Conservation (phyloP, 2,329 filamentous ascomycete genomes). For the Colletotrichum sp. region DNA sequence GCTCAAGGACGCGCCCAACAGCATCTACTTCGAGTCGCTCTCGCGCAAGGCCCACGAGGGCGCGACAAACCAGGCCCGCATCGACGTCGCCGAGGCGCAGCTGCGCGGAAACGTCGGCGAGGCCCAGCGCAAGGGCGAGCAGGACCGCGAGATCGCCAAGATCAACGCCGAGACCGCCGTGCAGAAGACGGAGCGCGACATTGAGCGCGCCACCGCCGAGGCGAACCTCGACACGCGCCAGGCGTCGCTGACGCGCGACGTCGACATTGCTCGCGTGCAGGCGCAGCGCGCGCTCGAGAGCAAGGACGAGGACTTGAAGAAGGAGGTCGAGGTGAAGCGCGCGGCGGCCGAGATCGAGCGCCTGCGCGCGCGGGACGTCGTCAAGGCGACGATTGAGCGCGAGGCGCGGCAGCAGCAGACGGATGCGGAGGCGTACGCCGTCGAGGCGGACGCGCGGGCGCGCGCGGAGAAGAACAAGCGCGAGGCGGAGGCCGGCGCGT, state of each 20-base stretch:
- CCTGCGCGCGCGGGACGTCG: slow-evolving; percentile 77
- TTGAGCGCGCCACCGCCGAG: slow-evolving; percentile 80
- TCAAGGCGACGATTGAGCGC: slow-evolving; percentile 73
- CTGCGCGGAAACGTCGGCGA: slow-evolving; percentile 76
- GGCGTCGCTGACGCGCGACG: slow-evolving; percentile 73
- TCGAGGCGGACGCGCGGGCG: slow-evolving; percentile 65
- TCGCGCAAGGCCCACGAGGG: slow-evolving; percentile 86
- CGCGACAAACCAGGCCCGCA: slow-evolving; percentile 77
- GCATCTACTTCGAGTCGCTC: slow-evolving; percentile 83
- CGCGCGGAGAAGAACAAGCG: slow-evolving; percentile 58
- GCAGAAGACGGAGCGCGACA: slow-evolving; percentile 82
- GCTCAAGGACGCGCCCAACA: slow-evolving; percentile 80
- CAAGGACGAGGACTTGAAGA: slow-evolving; percentile 81
- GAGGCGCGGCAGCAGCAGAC: slow-evolving; percentile 74
- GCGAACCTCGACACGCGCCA: slow-evolving; percentile 76
- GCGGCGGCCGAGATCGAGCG: slow-evolving; percentile 82
- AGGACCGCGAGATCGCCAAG: slow-evolving; percentile 86
- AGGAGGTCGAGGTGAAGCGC: slow-evolving; percentile 76
- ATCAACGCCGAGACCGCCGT: slow-evolving; percentile 87
- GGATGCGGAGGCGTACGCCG: slow-evolving; percentile 63
- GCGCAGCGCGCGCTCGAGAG: slow-evolving; percentile 76
- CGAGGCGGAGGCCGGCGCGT: slow-evolving; percentile 53
- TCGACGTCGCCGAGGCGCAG: slow-evolving; percentile 70
- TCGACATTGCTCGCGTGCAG: slow-evolving; percentile 77
- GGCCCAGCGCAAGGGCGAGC: slow-evolving; percentile 77